Base-by-base conservation (phyloP, 2,329 filamentous ascomycete species). In the Epicoccum nigrum region DNA sequence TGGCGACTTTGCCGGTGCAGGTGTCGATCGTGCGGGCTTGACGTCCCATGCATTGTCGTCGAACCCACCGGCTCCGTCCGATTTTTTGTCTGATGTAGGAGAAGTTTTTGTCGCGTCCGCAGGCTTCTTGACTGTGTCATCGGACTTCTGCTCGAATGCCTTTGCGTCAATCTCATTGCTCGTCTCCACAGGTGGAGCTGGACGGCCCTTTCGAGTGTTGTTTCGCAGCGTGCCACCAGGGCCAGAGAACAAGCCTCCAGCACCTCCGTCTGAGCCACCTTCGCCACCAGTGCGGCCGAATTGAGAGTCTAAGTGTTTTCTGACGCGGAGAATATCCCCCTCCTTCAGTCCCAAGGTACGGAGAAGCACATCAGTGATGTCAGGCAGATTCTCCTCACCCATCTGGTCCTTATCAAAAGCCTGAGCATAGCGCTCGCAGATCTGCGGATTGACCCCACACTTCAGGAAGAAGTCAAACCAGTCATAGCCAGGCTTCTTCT, bases 381-480 rank as follows among this genome's bases (percentile, higher is more conserved):
- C 94, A 3, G 92, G 89, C 51, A 97, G 76, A 31, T 96, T 87
- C 56, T 90, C 92, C 72, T 97, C 92, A 59, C 96, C 92, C 91
- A 99, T 97, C 19, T 92, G 94, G 69, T 99, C 94, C 67, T 87
- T 87, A 39, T 84, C 74, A 69, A 99, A 99, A 2, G 91, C 90
- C 67, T 92, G 89, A 1, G 92, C 87, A 69, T 99, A 99, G 46
- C 94, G 85, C 75, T 97, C 93, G 74, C 94, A 99, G 37, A 96
- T 86, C 51, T 95, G 90, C 40, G 93, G 90, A 35, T 92, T 88
- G 63, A 97, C 91, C 38, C 96, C 93, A 71, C 92, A 95, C 57
- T 87, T 86, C 32, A 99, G 78, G 80, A 99, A 99, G 77, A 99
- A 97, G 70, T 97, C 92, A 68, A 99, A 99, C 94, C 94, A 99